Conservation (phyloP, 306 rosid species). For the Urtica urens region DNA sequence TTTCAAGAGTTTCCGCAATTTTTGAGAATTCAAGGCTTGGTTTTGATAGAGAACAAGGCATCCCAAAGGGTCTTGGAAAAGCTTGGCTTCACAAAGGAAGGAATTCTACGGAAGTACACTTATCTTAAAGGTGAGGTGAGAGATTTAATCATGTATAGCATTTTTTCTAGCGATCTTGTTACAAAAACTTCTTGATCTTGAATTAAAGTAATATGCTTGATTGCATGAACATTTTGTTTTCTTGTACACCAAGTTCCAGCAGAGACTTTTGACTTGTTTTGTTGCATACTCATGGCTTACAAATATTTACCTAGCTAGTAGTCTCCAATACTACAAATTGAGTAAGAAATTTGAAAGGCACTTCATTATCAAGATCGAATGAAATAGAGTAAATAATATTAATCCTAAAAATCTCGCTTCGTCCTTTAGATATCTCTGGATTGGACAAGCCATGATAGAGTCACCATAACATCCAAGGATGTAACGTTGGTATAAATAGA, state of each 20-base stretch:
- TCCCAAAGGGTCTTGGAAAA: slow-evolving; percentile 28
- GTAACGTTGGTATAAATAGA: slow-evolving; percentile 30
- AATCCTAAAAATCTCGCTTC: slow-evolving; percentile 19
- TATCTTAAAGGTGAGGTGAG: slow-evolving; percentile 5
- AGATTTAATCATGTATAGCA: slow-evolving; percentile 8
- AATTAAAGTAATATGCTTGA: too few relatives aligned
- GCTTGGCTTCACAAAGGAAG: slow-evolving; percentile 21
- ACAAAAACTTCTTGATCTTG: too few relatives aligned
- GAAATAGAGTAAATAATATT: slow-evolving; percentile 1
- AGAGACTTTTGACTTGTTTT: too few relatives aligned
- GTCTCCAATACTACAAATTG: background rate
- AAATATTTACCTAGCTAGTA: too few relatives aligned
- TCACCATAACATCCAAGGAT: slow-evolving; percentile 26
- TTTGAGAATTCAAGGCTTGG: slow-evolving; percentile 17
- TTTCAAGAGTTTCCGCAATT: slow-evolving; percentile 5
- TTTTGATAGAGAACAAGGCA: slow-evolving; percentile 18
- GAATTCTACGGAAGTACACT: slow-evolving; percentile 19
- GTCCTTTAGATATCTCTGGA: slow-evolving; percentile 23
- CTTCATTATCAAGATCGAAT: background rate
- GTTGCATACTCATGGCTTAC: too few relatives aligned
- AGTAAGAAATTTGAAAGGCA: background rate
- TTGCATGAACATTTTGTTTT: too few relatives aligned
- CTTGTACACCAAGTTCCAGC: too few relatives aligned
- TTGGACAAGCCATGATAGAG: slow-evolving; percentile 27
- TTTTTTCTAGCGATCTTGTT: slow-evolving; percentile 9